These are phyloP conservation scores for Arachis monticola DNA, from an alignment of 331 rosid genomes.

Conservation along the genomic window DNA sequence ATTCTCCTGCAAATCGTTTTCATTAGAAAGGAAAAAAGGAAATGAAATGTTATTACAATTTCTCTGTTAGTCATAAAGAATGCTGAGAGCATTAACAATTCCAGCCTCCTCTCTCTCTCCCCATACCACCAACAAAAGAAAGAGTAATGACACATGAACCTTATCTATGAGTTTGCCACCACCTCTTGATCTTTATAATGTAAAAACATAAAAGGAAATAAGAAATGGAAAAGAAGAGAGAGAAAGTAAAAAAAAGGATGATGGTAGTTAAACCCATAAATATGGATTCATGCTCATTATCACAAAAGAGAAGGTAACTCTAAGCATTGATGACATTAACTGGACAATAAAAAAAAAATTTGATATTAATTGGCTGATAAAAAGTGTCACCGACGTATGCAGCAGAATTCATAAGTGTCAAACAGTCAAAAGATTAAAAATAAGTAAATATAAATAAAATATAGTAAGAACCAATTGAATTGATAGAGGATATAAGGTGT, in stretches of 20 bases:
- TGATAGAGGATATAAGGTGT: slow-evolving; percentile 35
- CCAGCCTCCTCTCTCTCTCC: neutral
- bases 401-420: slow-evolving; percentile 1
- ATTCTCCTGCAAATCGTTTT: slow-evolving; percentile 83
- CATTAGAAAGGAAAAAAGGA: slow-evolving; percentile 27
- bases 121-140: neutral
- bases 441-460: slow-evolving; percentile 12
- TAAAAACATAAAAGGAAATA: too few species aligned
- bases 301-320: too few species aligned
- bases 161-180: too few species aligned
- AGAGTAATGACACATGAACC: too few species aligned
- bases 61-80: slow-evolving; percentile 17
- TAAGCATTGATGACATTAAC: too few species aligned
- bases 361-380: slow-evolving; percentile 6
- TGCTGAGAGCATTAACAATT: slow-evolving; percentile 21
- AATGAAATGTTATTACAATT: neutral
- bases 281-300: too few species aligned
- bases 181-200: too few species aligned
- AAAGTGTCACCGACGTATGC: slow-evolving; percentile 16
- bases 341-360: neutral
- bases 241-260: too few species aligned
- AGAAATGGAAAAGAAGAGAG: too few species aligned
- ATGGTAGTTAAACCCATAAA: too few species aligned
- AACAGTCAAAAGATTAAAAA: slow-evolving; percentile 21
- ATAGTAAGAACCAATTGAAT: slow-evolving; percentile 10